Percentiles rank a stretch among this genome's conserved stretches.
Evolutionary conservation across 2,329 filamentous ascomycete genomes (phyloP).

Genomic region (Ceratocystis huliohia): DNA sequence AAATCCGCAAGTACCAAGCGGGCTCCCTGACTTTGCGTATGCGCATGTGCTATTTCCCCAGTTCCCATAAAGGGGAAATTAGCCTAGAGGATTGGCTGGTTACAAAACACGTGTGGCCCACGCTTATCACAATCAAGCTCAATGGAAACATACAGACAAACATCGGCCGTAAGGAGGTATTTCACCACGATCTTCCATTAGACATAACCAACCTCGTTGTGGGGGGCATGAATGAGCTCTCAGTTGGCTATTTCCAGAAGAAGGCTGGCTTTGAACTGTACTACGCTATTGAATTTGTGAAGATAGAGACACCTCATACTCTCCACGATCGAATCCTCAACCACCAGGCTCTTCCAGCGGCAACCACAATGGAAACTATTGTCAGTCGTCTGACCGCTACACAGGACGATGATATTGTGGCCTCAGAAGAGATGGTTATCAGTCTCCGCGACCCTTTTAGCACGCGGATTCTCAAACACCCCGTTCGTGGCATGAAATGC

Average conservation of each 20-base stretch:
- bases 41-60: slow-evolving; percentile 13
- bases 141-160: slow-evolving; percentile 22
- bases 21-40: slow-evolving; percentile 3
- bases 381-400: not conserved
- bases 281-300: slow-evolving; percentile 58
- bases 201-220: slow-evolving; percentile 54
- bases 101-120: slow-evolving; percentile 6
- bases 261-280: slow-evolving; percentile 24
- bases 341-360: slow-evolving; percentile 31
- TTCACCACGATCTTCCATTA: slow-evolving; percentile 62
- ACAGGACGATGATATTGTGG: slow-evolving; percentile 13
- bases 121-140: slow-evolving; percentile 1
- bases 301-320: slow-evolving; percentile 37
- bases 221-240: slow-evolving; percentile 49
- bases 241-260: slow-evolving; percentile 35
- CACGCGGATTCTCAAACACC: slow-evolving; percentile 50
- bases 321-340: slow-evolving; percentile 32
- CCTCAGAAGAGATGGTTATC: slow-evolving; percentile 47
- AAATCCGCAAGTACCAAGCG: slow-evolving; percentile 10
- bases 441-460: slow-evolving; percentile 57
- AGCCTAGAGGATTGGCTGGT: not conserved
- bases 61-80: not conserved
- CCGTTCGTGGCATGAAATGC: slow-evolving; percentile 59
- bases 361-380: not conserved
- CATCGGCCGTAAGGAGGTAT: slow-evolving; percentile 53